Evolutionary conservation across 2,329 filamentous ascomycete species (phyloP).

Genomic region (Aspergillus sp.): DNA sequence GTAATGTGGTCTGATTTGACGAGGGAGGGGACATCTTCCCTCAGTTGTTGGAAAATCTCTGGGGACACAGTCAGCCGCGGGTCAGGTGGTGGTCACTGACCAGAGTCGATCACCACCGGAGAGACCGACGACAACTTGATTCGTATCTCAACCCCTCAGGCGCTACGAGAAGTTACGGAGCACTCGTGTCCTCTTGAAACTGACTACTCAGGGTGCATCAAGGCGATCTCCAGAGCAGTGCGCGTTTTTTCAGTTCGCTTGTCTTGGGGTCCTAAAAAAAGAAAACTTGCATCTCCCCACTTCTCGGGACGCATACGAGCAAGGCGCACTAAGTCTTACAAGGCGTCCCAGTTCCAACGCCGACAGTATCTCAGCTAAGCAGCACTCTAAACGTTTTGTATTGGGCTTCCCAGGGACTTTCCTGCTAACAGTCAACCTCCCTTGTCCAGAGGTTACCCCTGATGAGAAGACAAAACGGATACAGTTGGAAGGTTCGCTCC

Average conservation of each 20-base stretch:
- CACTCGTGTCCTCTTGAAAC: not conserved
- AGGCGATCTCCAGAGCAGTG: not conserved
- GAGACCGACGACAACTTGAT: slow-evolving; percentile 18
- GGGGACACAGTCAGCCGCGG: slow-evolving; percentile 15
- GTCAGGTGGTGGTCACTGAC: slow-evolving; percentile 20
- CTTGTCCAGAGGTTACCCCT: not conserved
- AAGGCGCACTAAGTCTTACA: slow-evolving; percentile 5
- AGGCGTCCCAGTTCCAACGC: not conserved
- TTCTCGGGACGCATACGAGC: not conserved
- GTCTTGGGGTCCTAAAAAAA: slow-evolving; percentile 3
- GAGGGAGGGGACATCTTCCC: slow-evolving; percentile 17
- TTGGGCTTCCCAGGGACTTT: not conserved
- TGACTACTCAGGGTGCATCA: not conserved
- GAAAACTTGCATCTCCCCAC: not conserved
- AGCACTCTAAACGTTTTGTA: not conserved
- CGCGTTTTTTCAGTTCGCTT: not conserved
- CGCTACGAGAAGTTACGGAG: not conserved
- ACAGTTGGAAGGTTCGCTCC: slow-evolving; percentile 27
- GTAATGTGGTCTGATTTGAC: slow-evolving; percentile 18
- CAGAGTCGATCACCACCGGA: slow-evolving; percentile 16
- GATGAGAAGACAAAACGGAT: not conserved
- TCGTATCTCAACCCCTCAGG: not conserved
- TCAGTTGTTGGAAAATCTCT: slow-evolving; percentile 4
- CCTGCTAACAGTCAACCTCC: slow-evolving; percentile 1
- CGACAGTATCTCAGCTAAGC: not conserved